phyloP scores from a whole-genome alignment of 352 stramenopile species.

The Pythium sp. region DNA sequence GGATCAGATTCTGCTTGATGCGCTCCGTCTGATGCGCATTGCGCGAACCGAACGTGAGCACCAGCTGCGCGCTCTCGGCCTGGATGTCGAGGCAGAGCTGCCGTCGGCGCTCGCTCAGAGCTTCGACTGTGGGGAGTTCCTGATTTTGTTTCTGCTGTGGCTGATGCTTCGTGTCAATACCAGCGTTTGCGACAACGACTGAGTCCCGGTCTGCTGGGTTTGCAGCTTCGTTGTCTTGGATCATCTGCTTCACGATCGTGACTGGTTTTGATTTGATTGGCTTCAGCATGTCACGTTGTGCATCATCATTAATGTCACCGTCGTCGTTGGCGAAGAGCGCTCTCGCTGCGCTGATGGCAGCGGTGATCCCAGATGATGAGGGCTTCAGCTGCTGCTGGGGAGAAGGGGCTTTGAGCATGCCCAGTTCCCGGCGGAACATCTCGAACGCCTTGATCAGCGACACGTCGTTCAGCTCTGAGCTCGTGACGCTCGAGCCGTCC shows the following conservation, averaged over 20 bases:
- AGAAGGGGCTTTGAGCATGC: conserved; percentile 11
- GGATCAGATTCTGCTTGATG: conserved; percentile 18
- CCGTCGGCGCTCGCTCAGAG: conserved; percentile 30
- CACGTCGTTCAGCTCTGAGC: conserved; percentile 47
- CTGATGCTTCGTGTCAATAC: background rate
- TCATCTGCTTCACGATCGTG: background rate
- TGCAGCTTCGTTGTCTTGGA: background rate
- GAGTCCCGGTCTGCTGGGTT: background rate
- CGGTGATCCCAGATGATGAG: conserved; percentile 8
- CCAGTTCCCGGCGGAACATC: conserved; percentile 39
- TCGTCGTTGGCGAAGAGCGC: conserved; percentile 8
- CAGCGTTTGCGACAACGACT: background rate
- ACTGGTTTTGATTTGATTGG: background rate
- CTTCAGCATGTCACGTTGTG: background rate
- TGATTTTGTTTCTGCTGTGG: background rate
- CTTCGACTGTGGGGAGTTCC: background rate
- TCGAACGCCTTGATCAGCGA: conserved; percentile 57
- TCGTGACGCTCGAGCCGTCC: conserved; percentile 47
- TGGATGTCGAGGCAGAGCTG: conserved; percentile 59
- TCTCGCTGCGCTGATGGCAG: conserved; percentile 15
- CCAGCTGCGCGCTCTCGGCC: conserved; percentile 41
- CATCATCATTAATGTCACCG: background rate
- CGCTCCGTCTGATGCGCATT: conserved; percentile 16
- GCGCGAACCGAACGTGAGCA: conserved; percentile 29
- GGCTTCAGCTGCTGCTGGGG: background rate